A percentile compares a stretch with the other conserved stretches of the same genome.
These are phyloP conservation scores for Acer campestre DNA, from an alignment of 345 rosid species.

Conservation along the genomic window DNA sequence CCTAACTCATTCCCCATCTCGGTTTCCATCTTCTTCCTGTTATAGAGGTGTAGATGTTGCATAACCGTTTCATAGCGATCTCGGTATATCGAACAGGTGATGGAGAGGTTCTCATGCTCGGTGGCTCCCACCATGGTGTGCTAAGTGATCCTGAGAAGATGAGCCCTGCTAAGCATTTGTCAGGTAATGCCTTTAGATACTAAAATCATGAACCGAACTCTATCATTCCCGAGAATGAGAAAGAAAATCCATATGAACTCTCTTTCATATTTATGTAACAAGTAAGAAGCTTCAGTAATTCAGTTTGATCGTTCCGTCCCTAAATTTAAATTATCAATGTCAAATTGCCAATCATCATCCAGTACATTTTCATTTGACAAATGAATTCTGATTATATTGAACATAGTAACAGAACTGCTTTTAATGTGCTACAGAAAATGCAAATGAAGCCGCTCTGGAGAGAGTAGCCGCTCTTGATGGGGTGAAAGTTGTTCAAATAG, in stretches of 20 bases:
- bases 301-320: no score
- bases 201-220: background rate
- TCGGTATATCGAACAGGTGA: constrained; percentile 42
- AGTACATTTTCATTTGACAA: background rate
- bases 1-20: no score
- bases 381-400: background rate
- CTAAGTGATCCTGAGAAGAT: constrained; percentile 46
- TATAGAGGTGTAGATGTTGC: background rate
- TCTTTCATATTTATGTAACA: background rate
- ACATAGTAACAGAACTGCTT: background rate
- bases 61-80: background rate
- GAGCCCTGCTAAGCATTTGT: constrained; percentile 33
- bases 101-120: constrained; percentile 66
- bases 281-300: no score
- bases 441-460: constrained; percentile 34
- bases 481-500: constrained; percentile 49
- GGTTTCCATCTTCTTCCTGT: background rate
- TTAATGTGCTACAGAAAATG: constrained; percentile 22
- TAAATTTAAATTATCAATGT: background rate
- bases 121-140: constrained; percentile 56
- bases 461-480: constrained; percentile 52
- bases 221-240: background rate
- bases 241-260: constrained; percentile 4
- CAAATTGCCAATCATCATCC: constrained; percentile 2
- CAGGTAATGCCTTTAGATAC: constrained; percentile 35